Evolutionary conservation across 2,329 filamentous ascomycete species (phyloP).

Genomic region (Exophiala aquamarina): DNA sequence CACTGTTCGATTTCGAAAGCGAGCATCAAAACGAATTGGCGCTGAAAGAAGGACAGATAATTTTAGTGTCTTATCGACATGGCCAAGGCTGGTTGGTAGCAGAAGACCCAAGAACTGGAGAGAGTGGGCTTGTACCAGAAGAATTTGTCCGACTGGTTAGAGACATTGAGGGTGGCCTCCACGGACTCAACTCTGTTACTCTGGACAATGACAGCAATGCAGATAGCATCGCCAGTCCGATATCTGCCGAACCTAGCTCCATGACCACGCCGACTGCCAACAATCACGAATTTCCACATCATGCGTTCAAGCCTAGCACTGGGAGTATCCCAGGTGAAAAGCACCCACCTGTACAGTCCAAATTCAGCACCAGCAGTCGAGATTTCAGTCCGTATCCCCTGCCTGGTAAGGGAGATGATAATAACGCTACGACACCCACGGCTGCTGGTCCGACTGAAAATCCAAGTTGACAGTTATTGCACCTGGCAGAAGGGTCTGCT

Average conservation of each 20-base stretch:
- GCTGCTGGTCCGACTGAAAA: background rate
- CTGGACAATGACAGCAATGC: constrained; percentile 46
- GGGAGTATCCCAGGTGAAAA: constrained; percentile 28
- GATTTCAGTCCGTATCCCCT: constrained; percentile 38
- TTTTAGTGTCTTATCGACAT: constrained; percentile 93
- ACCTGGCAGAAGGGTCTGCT: no score
- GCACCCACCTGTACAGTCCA: constrained; percentile 49
- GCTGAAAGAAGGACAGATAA: constrained; percentile 89
- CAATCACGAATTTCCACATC: constrained; percentile 19
- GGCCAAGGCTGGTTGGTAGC: constrained; percentile 97
- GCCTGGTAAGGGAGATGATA: constrained; percentile 16
- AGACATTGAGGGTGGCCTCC: constrained; percentile 89
- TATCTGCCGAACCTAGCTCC: constrained; percentile 46
- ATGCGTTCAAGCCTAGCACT: constrained; percentile 20
- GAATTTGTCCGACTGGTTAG: constrained; percentile 90
- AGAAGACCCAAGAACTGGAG: constrained; percentile 88
- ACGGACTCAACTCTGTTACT: constrained; percentile 65
- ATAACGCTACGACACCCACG: constrained; percentile 4
- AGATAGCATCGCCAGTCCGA: constrained; percentile 55
- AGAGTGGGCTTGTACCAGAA: constrained; percentile 93
- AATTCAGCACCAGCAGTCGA: constrained; percentile 52
- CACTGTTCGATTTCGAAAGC: constrained; percentile 88
- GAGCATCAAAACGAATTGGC: constrained; percentile 97
- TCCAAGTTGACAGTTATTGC: no score
- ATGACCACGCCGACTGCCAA: constrained; percentile 21